phyloP scores from a whole-genome alignment of 139 green algal genomes.

The Tetraselmis chui region DNA sequence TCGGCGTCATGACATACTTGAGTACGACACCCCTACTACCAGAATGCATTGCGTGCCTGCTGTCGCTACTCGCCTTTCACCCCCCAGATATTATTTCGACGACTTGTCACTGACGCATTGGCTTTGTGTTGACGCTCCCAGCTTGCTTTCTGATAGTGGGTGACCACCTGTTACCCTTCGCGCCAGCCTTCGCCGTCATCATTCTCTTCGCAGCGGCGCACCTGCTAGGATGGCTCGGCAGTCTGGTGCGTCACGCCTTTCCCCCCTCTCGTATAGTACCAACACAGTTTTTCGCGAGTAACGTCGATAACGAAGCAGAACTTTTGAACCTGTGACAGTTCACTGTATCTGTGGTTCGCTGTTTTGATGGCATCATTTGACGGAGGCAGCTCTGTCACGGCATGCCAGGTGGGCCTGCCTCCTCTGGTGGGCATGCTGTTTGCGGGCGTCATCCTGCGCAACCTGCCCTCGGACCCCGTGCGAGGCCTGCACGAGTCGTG shows the following conservation, averaged over 20 bases:
- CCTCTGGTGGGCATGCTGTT: slow-evolving; percentile 66
- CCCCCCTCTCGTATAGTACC: too few relatives aligned
- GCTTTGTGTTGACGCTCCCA: not conserved
- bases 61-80: too few relatives aligned
- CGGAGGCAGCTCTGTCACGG: too few relatives aligned
- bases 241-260: not conserved
- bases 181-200: not conserved
- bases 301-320: too few relatives aligned
- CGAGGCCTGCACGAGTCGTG: slow-evolving; percentile 47
- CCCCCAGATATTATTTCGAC: too few relatives aligned
- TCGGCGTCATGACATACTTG: not conserved
- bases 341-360: too few relatives aligned
- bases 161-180: not conserved
- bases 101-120: too few relatives aligned
- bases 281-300: too few relatives aligned
- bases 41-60: too few relatives aligned
- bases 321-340: too few relatives aligned
- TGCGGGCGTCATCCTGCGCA: slow-evolving; percentile 52
- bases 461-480: slow-evolving; percentile 43
- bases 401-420: slow-evolving; percentile 46
- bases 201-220: not conserved
- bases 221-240: not conserved
- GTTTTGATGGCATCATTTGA: too few relatives aligned
- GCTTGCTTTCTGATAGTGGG: not conserved
- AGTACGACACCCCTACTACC: not conserved